Evolutionary conservation across 192 early-diverging fungal species (phyloP).

Genomic region (Radiomyces spectabilis): DNA sequence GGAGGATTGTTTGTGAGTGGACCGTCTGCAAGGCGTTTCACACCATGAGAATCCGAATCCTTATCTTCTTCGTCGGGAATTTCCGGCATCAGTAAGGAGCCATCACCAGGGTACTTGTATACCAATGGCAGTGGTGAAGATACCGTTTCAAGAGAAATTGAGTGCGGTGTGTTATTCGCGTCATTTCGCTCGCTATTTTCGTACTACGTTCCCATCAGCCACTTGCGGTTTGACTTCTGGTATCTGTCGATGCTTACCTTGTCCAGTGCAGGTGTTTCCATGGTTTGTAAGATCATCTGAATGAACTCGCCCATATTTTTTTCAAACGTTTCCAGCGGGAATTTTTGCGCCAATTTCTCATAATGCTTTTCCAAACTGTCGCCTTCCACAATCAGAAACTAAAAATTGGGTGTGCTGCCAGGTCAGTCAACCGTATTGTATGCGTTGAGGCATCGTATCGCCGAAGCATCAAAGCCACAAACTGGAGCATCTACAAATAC

Average conservation of each 20-base stretch:
- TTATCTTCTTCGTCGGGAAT: slow-evolving; percentile 36
- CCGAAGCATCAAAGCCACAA: background rate
- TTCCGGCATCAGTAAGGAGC: slow-evolving; percentile 44
- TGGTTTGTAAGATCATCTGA: slow-evolving; percentile 31
- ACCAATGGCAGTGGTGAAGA: too few relatives aligned
- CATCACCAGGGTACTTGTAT: slow-evolving; percentile 40
- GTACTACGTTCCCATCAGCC: too few relatives aligned
- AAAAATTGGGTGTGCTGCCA: background rate
- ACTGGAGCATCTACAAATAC: background rate
- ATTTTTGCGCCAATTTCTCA: slow-evolving; percentile 28
- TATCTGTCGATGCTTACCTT: too few relatives aligned
- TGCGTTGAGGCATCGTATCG: too few relatives aligned
- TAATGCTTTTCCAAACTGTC: slow-evolving; percentile 29
- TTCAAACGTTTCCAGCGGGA: slow-evolving; percentile 39
- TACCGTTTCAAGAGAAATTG: too few relatives aligned
- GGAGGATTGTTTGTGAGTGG: too few relatives aligned
- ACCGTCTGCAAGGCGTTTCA: too few relatives aligned
- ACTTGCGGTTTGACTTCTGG: background rate
- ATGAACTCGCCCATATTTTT: slow-evolving; percentile 44
- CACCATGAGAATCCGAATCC: too few relatives aligned
- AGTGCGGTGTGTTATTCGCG: too few relatives aligned
- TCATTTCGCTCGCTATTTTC: background rate
- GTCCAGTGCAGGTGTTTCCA: slow-evolving; percentile 37
- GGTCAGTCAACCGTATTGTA: too few relatives aligned
- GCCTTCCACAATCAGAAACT: slow-evolving; percentile 29